Conservation (phyloP, 176 grass and related monocot species). For the Chloris gayana region DNA sequence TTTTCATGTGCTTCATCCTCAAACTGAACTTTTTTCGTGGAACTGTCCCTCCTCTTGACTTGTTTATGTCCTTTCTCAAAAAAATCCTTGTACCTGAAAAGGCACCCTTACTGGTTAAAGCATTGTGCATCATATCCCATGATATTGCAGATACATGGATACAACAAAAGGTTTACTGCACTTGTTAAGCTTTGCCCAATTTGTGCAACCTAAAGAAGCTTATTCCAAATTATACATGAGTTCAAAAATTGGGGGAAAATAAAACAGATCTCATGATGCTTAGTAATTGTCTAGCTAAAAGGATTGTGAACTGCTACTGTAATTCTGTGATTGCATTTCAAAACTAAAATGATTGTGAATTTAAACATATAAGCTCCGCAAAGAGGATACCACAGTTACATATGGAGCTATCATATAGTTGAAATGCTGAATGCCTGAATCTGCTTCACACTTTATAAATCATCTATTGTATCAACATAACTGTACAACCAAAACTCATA, state of each 20-base stretch:
- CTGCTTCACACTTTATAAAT: constrained; percentile 2
- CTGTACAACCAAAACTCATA: constrained; percentile 17
- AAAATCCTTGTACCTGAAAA: constrained; percentile 84
- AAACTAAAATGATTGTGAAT: not conserved
- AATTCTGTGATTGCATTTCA: too few species aligned
- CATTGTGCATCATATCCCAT: not conserved
- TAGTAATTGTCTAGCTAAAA: too few species aligned
- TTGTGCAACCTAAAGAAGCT: not conserved
- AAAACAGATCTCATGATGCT: too few species aligned
- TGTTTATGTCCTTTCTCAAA: constrained; percentile 54
- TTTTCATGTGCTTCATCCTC: constrained; percentile 51
- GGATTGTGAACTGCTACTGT: too few species aligned
- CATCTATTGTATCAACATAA: not conserved
- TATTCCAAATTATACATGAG: too few species aligned
- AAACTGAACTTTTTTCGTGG: constrained; percentile 61
- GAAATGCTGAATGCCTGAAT: not conserved
- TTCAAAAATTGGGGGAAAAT: too few species aligned
- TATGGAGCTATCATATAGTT: constrained; percentile 9
- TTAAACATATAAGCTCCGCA: not conserved
- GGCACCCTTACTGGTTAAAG: constrained; percentile 35
- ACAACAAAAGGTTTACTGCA: not conserved
- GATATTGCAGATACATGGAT: constrained; percentile 27
- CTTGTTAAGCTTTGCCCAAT: not conserved
- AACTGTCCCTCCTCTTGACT: constrained; percentile 56
- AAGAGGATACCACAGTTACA: not conserved